Percentiles rank a stretch among this genome's conserved stretches.
phyloP scores from a whole-genome alignment of 208 protist genomes.

The Leptomonas pyrrhocoris region DNA sequence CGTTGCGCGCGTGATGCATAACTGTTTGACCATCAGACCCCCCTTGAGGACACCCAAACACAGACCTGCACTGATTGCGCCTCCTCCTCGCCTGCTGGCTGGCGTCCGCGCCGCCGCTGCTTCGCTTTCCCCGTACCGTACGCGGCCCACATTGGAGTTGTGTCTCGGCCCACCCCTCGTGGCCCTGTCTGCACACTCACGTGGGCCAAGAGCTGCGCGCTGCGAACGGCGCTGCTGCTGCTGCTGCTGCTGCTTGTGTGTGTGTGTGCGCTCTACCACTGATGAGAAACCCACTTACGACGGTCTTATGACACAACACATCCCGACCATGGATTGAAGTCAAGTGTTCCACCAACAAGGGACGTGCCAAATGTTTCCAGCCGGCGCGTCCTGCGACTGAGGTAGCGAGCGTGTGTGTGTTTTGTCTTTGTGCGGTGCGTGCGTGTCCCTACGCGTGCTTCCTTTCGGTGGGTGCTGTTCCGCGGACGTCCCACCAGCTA shows the following conservation, averaged over 20 bases:
- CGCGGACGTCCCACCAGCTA: slow-evolving; percentile 13
- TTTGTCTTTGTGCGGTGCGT: background rate
- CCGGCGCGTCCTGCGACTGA: slow-evolving; percentile 56
- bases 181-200: slow-evolving; percentile 16
- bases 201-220: slow-evolving; percentile 14
- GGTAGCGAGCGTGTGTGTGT: slow-evolving; percentile 19
- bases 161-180: slow-evolving; percentile 10
- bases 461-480: background rate
- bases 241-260: background rate
- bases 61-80: slow-evolving; percentile 17
- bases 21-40: slow-evolving; percentile 17
- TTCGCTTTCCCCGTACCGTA: background rate
- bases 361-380: slow-evolving; percentile 57
- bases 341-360: slow-evolving; percentile 49
- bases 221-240: background rate
- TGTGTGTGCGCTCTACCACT: no score
- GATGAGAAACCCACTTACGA: slow-evolving; percentile 4
- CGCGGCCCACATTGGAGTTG: slow-evolving; percentile 10
- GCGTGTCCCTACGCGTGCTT: background rate
- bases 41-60: slow-evolving; percentile 23
- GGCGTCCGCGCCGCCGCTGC: background rate
- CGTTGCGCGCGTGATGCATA: slow-evolving; percentile 12
- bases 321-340: slow-evolving; percentile 55
- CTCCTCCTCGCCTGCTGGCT: background rate
- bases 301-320: slow-evolving; percentile 11